Conservation (phyloP, 2,329 filamentous ascomycete genomes). For the Botrytis porri region DNA sequence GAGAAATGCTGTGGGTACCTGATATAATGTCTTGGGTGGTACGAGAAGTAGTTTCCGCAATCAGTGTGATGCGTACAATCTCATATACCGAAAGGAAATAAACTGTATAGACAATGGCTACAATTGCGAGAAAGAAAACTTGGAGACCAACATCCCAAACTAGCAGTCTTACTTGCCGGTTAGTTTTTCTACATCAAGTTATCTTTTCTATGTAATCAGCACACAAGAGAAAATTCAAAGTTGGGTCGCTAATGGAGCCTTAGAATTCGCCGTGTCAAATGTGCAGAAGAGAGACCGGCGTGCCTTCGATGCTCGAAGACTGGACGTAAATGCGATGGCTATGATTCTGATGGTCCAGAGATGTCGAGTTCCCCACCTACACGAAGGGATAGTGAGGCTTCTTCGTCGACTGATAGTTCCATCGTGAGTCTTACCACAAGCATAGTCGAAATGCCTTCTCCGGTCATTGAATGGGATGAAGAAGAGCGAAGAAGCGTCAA, state of each 20-base stretch:
- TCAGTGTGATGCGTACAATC: not conserved
- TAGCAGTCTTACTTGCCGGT: slow-evolving; percentile 36
- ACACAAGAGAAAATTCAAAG: not conserved
- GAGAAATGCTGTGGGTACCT: not conserved
- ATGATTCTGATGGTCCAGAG: slow-evolving; percentile 20
- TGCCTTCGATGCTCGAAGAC: slow-evolving; percentile 34
- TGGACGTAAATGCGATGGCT: slow-evolving; percentile 35
- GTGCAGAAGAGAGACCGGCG: slow-evolving; percentile 34
- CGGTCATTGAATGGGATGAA: not conserved
- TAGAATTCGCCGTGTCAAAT: slow-evolving; percentile 36
- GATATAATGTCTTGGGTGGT: not conserved
- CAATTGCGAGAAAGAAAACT: slow-evolving; percentile 27
- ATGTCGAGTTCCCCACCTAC: not conserved
- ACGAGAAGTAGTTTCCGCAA: not conserved
- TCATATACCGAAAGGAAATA: not conserved
- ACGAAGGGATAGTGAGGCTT: not conserved
- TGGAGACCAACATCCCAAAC: slow-evolving; percentile 34
- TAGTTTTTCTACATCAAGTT: slow-evolving; percentile 12
- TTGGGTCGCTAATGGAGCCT: slow-evolving; percentile 1
- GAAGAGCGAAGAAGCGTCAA: slow-evolving; percentile 23
- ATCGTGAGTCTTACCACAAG: not conserved
- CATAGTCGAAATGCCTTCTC: not conserved
- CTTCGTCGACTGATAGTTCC: not conserved
- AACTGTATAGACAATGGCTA: not conserved
- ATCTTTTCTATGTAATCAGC: not conserved